phyloP scores from a whole-genome alignment of 2,329 filamentous ascomycete genomes.

The Hawksworthiomyces lignivorus region DNA sequence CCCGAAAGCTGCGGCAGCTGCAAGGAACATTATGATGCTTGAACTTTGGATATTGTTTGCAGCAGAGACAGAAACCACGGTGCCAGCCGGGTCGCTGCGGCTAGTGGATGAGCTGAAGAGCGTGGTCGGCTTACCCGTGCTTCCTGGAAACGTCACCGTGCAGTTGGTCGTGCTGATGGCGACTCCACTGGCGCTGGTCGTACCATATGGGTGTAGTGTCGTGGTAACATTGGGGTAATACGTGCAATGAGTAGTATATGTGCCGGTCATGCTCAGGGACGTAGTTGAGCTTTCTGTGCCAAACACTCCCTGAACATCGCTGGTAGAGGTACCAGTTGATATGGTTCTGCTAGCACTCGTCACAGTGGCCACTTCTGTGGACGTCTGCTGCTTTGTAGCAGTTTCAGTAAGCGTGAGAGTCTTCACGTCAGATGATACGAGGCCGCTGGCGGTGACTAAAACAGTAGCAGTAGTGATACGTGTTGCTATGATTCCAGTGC shows the following conservation, averaged over 20 bases:
- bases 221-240: conserved; percentile 10
- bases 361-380: conserved; percentile 4
- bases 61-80: conserved; percentile 23
- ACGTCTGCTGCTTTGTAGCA: conserved; percentile 2
- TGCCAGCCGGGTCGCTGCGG: conserved; percentile 13
- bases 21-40: too few relatives aligned
- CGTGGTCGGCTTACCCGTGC: not conserved
- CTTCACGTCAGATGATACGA: conserved; percentile 1
- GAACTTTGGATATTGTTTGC: too few relatives aligned
- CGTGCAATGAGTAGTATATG: not conserved
- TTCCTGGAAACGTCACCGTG: conserved; percentile 7
- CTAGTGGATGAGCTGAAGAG: conserved; percentile 21
- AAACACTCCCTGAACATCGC: conserved; percentile 4
- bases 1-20: conserved; percentile 26
- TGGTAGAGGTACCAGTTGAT: conserved; percentile 4
- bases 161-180: conserved; percentile 10
- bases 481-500: conserved; percentile 7
- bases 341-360: not conserved
- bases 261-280: not conserved
- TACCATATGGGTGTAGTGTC: conserved; percentile 1
- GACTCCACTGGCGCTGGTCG: not conserved
- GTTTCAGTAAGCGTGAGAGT: conserved; percentile 7
- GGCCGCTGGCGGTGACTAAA: conserved; percentile 9
- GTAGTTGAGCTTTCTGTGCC: not conserved
- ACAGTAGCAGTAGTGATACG: conserved; percentile 9